Percentiles rank a stretch among this genome's conserved stretches.
Conservation (phyloP, 2,329 filamentous ascomycete species). For the Metarhizium anisopliae region DNA sequence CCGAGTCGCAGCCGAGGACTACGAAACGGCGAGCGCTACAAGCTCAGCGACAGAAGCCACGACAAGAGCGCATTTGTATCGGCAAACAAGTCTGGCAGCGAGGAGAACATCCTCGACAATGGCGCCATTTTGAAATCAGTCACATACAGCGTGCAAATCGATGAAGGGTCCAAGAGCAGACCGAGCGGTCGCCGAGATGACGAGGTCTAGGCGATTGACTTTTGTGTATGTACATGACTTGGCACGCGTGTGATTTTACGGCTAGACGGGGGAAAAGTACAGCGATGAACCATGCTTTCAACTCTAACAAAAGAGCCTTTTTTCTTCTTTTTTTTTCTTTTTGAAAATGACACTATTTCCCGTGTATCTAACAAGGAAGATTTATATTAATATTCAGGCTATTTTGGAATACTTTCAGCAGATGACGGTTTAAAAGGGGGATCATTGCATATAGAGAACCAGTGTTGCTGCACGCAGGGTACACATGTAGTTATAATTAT, state of each 20-base stretch:
- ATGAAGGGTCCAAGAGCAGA: constrained; percentile 13
- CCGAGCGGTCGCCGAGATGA: constrained; percentile 1
- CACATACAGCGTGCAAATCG: constrained; percentile 30
- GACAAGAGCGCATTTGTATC: constrained; percentile 20
- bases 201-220: not conserved
- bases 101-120: constrained; percentile 29
- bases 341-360: not conserved
- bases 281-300: no score
- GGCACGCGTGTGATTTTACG: not conserved
- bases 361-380: no score
- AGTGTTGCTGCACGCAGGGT: no score
- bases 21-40: constrained; percentile 24
- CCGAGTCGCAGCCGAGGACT: constrained; percentile 14
- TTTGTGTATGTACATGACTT: not conserved
- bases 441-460: no score
- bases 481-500: no score
- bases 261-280: not conserved
- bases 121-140: constrained; percentile 32
- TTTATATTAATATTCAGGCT: no score
- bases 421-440: no score
- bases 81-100: constrained; percentile 20
- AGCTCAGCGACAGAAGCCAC: constrained; percentile 28
- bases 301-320: no score
- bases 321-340: not conserved
- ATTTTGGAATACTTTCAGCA: not conserved